These are phyloP conservation scores for Uncinocarpus reesii DNA, from an alignment of 2,329 filamentous ascomycete genomes.

Conservation along the genomic window DNA sequence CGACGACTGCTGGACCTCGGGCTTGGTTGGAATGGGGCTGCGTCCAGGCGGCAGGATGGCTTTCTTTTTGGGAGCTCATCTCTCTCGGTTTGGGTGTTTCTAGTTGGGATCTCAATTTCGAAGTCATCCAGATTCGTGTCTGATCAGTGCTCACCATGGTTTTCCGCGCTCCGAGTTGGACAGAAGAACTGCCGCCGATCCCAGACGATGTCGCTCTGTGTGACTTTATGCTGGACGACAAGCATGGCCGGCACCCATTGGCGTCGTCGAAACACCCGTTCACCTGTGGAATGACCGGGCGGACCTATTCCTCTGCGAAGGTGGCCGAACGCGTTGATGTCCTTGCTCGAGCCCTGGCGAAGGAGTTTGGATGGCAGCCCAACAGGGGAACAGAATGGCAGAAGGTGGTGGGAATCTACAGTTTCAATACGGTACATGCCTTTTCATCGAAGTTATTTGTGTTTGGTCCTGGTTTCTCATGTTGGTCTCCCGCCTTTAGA, in stretches of 20 bases:
- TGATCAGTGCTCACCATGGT: constrained; percentile 41
- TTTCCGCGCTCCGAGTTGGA: constrained; percentile 34
- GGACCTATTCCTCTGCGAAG: constrained; percentile 53
- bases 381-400: constrained; percentile 69
- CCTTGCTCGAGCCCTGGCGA: constrained; percentile 57
- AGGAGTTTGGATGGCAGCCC: constrained; percentile 60
- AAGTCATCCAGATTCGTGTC: too few relatives aligned
- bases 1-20: neutral
- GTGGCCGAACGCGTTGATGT: constrained; percentile 56
- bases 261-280: constrained; percentile 58
- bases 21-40: neutral
- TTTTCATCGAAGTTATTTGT: neutral
- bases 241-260: constrained; percentile 55
- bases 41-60: neutral
- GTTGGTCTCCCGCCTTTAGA: constrained; percentile 35
- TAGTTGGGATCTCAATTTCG: too few relatives aligned
- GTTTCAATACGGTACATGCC: constrained; percentile 66
- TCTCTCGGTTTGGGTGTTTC: too few relatives aligned
- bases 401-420: constrained; percentile 66
- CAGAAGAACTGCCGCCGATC: constrained; percentile 42
- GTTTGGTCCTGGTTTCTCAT: too few relatives aligned
- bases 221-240: constrained; percentile 67
- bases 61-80: too few relatives aligned
- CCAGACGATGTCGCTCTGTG: constrained; percentile 65
- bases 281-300: constrained; percentile 64